Evolutionary conservation across 1,139 yeast species (phyloP), one percentile per base, ranked within the genome.

Genomic region (Debaryomyces subglobosus): DNA sequence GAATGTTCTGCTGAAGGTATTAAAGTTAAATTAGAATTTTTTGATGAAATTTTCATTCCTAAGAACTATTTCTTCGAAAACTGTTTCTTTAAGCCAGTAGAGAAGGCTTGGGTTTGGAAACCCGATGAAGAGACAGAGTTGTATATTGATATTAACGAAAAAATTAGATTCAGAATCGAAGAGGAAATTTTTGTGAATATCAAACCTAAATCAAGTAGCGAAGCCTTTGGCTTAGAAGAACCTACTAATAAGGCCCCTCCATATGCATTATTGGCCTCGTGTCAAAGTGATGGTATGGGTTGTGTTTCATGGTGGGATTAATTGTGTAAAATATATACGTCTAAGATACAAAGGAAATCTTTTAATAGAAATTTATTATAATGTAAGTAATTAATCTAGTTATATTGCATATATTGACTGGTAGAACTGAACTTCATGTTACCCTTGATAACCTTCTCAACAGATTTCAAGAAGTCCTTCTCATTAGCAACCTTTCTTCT

Each of bases 401-500:
- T 92, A 68, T 92, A 92, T 80, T 92, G 98, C 98, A 94, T 94
- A 75, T 94, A 94, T 76, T 94, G 90, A 60, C 96, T 88, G 36
- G 99, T 94, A 45, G 96, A 88, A 72, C 96, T 87, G 78, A 94
- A 94, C 79, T 94, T 94, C 85, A 92, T 85, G 75, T 95, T 94
- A 62, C 99, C 98, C 79, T 92, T 94, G 65, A 94, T 94, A 54
- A 94, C 99, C 79, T 94, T 94, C 61, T 95, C 98, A 47, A 94
- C 99, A 29, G 99, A 96, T 61, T 94, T 90, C 62, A 94, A 78
- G 78, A 94, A 94, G 70, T 94, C 99, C 78, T 94, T 94, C 69
- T 94, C 99, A 45, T 94, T 87, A 37, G 99, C 98, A 48, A 94
- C 97, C 79, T 94, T 94, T 76, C 98, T 84, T 71, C 99, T 85